Percentiles rank a stretch among this genome's conserved stretches.
These are phyloP conservation scores for Salix suchowensis DNA, from an alignment of 345 rosid species.

Conservation along the genomic window DNA sequence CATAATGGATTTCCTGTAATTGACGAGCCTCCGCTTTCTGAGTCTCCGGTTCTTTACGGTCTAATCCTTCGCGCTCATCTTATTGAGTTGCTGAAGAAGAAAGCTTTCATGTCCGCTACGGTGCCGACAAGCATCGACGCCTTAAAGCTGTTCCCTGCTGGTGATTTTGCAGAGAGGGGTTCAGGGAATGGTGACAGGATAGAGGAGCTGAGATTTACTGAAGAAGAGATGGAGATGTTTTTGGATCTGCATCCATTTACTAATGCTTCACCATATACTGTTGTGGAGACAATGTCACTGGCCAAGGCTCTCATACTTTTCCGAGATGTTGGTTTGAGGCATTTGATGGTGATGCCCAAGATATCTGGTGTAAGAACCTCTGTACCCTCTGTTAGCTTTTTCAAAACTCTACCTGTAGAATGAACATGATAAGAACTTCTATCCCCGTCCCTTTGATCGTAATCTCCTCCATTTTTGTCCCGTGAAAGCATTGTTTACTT, in stretches of 20 bases:
- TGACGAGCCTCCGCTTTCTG: conserved; percentile 51
- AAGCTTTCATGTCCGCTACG: conserved; percentile 50
- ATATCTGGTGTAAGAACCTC: conserved; percentile 49
- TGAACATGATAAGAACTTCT: background rate
- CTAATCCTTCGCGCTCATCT: conserved; percentile 81
- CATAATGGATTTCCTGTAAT: conserved; percentile 86
- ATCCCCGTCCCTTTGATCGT: background rate
- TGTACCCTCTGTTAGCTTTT: conserved; percentile 5
- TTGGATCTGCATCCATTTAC: conserved; percentile 82
- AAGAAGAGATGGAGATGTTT: conserved; percentile 86
- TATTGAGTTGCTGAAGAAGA: conserved; percentile 63
- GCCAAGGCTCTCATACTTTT: conserved; percentile 83
- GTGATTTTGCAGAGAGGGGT: conserved; percentile 75
- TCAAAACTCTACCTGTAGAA: background rate
- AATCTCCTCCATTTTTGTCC: background rate
- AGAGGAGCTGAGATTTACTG: conserved; percentile 62
- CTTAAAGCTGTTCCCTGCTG: conserved; percentile 43
- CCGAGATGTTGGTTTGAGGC: conserved; percentile 82
- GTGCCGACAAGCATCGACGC: conserved; percentile 31
- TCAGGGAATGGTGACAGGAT: conserved; percentile 53
- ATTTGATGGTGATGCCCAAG: conserved; percentile 79
- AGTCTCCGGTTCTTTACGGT: conserved; percentile 55
- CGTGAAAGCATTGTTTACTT: background rate
- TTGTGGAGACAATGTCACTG: conserved; percentile 91
- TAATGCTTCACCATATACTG: conserved; percentile 87